Conservation (phyloP, 176 grass and related monocot genomes). For the Oryza coarctata region DNA sequence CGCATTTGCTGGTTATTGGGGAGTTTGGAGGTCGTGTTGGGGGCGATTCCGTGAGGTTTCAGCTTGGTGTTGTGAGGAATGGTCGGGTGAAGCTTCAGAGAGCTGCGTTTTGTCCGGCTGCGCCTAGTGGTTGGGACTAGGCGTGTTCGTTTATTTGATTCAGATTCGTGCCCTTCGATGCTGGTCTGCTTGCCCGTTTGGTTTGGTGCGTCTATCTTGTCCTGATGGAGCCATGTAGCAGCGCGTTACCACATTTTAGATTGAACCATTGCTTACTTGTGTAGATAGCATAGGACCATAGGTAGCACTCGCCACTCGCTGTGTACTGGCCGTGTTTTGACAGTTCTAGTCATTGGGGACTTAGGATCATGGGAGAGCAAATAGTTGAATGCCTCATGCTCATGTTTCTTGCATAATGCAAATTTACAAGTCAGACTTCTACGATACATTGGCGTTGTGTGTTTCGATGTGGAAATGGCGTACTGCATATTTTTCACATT, state of each 20-base stretch:
- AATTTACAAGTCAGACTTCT: not conserved
- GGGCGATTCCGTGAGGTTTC: not conserved
- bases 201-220: not conserved
- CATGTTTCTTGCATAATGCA: not conserved
- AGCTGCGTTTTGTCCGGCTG: not conserved
- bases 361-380: not conserved
- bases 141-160: constrained; percentile 20
- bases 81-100: not conserved
- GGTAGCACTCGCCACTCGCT: not conserved
- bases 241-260: not conserved
- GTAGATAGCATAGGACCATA: not conserved
- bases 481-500: not conserved
- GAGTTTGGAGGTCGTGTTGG: not conserved
- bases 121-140: not conserved
- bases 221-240: not conserved
- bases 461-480: constrained; percentile 25
- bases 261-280: not conserved
- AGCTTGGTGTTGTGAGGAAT: not conserved
- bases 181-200: not conserved
- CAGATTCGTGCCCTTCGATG: constrained; percentile 21
- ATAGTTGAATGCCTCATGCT: not conserved
- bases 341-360: not conserved
- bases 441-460: not conserved
- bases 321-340: not conserved
- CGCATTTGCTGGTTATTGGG: not conserved